Evolutionary conservation across 257 asterid species (phyloP), one percentile per base, ranked within the genome.

Genomic region (Petunia secreta): DNA sequence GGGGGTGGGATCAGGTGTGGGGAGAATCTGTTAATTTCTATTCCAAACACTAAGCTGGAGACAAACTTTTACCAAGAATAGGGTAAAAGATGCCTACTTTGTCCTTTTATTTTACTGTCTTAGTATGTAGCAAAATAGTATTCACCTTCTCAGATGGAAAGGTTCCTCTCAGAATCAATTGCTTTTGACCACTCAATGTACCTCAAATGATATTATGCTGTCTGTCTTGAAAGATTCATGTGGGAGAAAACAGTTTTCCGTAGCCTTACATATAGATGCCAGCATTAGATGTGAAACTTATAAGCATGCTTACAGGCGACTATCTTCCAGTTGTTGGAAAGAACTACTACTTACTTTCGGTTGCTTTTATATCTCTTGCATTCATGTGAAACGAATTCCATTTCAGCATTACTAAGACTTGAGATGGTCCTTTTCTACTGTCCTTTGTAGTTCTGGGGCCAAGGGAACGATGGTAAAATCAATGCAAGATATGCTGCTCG

Each of bases 401-500:
- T 77, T 10, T 62, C 71, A 57, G 41, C 71, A 77, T 77, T 25
- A 25, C 14, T 63, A 60, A 77, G 46, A 25, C 25, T 25, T 25
- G 25, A 25, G 25, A 77, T 25, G 3, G 69, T 75, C 13, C 78
- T 4, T 50, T 57, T 50, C 10, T 25, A 34, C 43, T 54, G 46
- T 76, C 57, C 75, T 64, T 50, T 79, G 81, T 63, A 89, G 92
- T 84, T 84, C 79, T 63, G 77, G 85, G 15, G 67, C 79, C 68
- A 81, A 78, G 75, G 88, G 85, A 77, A 82, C 48, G 82, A 34
- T 80, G 36, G 83, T n/a, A 63, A 90, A 84, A 79, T 79, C 93
- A 38, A 85, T 94, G 16, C 94, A 89, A 50, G 91, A 93, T 69
- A 79, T 93, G 94, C 90, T 95, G 85, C 91, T 91, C 59, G 91